Evolutionary conservation across 2,329 filamentous ascomycete genomes (phyloP).

Genomic region (Cladosporium cucumerinum): DNA sequence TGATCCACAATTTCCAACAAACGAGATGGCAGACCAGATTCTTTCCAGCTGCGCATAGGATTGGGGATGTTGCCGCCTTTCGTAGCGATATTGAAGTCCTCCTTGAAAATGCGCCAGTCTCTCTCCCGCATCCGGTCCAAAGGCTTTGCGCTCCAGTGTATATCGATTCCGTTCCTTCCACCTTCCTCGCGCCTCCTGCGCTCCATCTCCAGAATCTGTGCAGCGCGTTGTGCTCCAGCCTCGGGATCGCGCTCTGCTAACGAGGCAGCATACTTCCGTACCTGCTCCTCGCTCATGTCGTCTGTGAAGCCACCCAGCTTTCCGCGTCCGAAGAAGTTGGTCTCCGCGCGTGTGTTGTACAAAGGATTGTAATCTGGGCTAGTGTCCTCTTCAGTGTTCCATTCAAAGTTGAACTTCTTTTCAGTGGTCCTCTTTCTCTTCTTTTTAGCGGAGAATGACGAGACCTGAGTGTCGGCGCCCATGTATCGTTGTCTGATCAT

Average conservation of each 20-base stretch:
- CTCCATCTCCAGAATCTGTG: constrained; percentile 82
- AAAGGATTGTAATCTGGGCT: constrained; percentile 77
- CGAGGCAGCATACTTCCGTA: constrained; percentile 60
- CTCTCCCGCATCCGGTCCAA: constrained; percentile 92
- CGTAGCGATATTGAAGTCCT: constrained; percentile 94
- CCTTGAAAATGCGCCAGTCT: constrained; percentile 99
- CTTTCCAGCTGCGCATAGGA: constrained; percentile 91
- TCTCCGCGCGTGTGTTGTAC: constrained; percentile 65
- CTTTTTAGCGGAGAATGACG: constrained; percentile 91
- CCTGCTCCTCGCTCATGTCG: constrained; percentile 50
- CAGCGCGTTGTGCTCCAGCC: constrained; percentile 71
- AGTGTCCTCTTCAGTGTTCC: constrained; percentile 93
- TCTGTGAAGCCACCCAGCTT: constrained; percentile 65
- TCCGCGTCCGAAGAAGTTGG: constrained; percentile 67
- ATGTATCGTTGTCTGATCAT: constrained; percentile 81
- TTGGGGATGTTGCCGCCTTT: constrained; percentile 91
- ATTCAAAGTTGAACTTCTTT: constrained; percentile 98
- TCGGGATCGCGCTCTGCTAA: constrained; percentile 73
- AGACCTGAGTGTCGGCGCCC: constrained; percentile 81
- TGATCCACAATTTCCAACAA: constrained; percentile 77
- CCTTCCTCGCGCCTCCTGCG: constrained; percentile 70
- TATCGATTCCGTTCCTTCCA: constrained; percentile 71
- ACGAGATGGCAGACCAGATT: constrained; percentile 73
- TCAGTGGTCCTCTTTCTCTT: constrained; percentile 90
- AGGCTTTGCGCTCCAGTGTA: constrained; percentile 93